These are phyloP conservation scores for Physocladia obscura DNA, from an alignment of 192 early-diverging fungal species.

Conservation along the genomic window DNA sequence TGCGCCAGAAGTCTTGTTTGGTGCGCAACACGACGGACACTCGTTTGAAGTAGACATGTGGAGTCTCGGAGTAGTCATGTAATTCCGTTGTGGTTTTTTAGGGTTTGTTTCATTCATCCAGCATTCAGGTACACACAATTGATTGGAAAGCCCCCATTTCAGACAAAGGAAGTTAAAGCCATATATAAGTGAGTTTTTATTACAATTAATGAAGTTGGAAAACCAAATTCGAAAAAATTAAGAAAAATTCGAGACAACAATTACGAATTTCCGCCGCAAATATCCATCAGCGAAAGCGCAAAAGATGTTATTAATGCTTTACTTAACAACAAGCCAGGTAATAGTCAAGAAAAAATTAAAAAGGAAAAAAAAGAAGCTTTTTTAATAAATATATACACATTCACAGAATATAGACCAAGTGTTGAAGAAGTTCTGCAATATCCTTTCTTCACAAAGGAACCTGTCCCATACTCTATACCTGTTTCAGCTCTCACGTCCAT, in stretches of 20 bases:
- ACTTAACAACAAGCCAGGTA: constrained; percentile 42
- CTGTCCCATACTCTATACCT: constrained; percentile 38
- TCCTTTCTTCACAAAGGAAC: constrained; percentile 41
- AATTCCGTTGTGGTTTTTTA: constrained; percentile 19
- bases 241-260: constrained; percentile 69
- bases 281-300: constrained; percentile 59
- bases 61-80: constrained; percentile 89
- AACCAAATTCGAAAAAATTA: background rate
- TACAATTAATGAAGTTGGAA: background rate
- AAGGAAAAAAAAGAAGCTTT: no score
- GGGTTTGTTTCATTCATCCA: constrained; percentile 5
- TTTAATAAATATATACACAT: background rate
- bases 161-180: constrained; percentile 69
- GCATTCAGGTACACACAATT: constrained; percentile 76
- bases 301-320: constrained; percentile 68
- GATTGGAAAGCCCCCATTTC: constrained; percentile 87
- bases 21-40: constrained; percentile 70
- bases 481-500: constrained; percentile 32
- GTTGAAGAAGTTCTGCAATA: constrained; percentile 50
- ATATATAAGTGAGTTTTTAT: constrained; percentile 70
- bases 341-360: background rate
- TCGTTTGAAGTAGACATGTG: constrained; percentile 94
- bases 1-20: constrained; percentile 91
- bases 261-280: constrained; percentile 71
- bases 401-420: constrained; percentile 30